A percentile compares a stretch with the other conserved stretches of the same genome.
Evolutionary conservation across 148 eudicot genomes (phyloP).

Genomic region (Amaranthus cruentus): DNA sequence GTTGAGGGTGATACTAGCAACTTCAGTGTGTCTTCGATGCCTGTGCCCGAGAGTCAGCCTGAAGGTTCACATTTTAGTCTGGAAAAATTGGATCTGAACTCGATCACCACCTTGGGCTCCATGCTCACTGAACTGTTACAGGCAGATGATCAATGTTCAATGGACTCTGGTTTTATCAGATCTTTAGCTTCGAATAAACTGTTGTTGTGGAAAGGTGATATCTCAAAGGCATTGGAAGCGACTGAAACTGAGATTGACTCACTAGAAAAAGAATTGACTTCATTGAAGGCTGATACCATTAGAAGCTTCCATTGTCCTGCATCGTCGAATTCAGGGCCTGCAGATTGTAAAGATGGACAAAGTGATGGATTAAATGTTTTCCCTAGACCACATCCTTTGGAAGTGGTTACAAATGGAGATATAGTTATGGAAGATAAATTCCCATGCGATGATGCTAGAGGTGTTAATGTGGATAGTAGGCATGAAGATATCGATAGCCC

Average conservation of each 20-base stretch:
- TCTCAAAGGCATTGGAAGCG: constrained; percentile 59
- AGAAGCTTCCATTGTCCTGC: constrained; percentile 26
- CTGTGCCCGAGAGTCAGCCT: constrained; percentile 32
- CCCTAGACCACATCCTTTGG: constrained; percentile 38
- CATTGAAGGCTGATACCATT: constrained; percentile 30
- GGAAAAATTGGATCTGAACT: constrained; percentile 42
- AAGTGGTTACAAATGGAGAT: constrained; percentile 32
- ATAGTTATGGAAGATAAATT: constrained; percentile 26
- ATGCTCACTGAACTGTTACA: constrained; percentile 52
- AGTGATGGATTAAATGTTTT: constrained; percentile 28
- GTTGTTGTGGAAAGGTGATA: constrained; percentile 49
- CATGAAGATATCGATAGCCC: constrained; percentile 58
- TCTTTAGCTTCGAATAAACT: constrained; percentile 58
- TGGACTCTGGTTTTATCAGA: constrained; percentile 46
- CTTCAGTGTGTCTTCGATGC: constrained; percentile 39
- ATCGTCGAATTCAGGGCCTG: constrained; percentile 31
- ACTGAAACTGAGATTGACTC: constrained; percentile 83
- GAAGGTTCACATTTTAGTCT: constrained; percentile 43
- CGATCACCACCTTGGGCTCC: constrained; percentile 48
- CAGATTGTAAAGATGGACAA: constrained; percentile 5
- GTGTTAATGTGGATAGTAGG: constrained; percentile 29
- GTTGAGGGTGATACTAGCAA: constrained; percentile 43
- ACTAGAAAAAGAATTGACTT: constrained; percentile 76
- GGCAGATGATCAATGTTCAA: constrained; percentile 35
- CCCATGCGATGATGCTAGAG: constrained; percentile 26